Conservation (phyloP, 2,329 filamentous ascomycete species). For the Aspergillus novoparasiticus region DNA sequence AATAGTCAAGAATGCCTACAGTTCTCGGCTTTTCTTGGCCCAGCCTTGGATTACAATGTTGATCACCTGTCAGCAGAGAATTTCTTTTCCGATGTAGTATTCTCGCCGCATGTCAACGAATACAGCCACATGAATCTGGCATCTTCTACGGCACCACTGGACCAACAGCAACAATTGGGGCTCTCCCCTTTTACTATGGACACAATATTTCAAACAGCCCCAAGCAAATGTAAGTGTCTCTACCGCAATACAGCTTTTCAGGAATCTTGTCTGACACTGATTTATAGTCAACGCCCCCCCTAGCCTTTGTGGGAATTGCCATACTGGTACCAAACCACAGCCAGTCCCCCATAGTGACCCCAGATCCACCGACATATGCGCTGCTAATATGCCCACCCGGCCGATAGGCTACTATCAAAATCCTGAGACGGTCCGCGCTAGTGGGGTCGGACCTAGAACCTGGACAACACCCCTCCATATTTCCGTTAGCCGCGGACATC, state of each 20-base stretch:
- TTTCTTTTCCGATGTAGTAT: background rate
- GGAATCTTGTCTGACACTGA: background rate
- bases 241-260: background rate
- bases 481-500: conserved; percentile 4
- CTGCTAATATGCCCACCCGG: background rate
- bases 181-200: background rate
- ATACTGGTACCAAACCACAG: background rate
- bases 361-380: background rate
- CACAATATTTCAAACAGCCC: background rate
- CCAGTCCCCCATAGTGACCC: background rate
- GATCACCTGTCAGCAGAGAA: background rate
- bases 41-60: background rate
- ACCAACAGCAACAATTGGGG: background rate
- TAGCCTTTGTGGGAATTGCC: background rate
- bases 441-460: background rate
- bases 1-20: background rate
- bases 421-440: background rate
- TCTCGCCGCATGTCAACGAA: background rate
- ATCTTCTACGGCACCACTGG: background rate
- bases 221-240: background rate
- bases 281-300: background rate
- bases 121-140: background rate
- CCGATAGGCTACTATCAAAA: background rate
- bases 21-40: background rate
- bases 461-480: conserved; percentile 9